These are phyloP conservation scores for Lasiodiplodia citricola DNA, from an alignment of 2,329 filamentous ascomycete genomes.

Conservation along the genomic window DNA sequence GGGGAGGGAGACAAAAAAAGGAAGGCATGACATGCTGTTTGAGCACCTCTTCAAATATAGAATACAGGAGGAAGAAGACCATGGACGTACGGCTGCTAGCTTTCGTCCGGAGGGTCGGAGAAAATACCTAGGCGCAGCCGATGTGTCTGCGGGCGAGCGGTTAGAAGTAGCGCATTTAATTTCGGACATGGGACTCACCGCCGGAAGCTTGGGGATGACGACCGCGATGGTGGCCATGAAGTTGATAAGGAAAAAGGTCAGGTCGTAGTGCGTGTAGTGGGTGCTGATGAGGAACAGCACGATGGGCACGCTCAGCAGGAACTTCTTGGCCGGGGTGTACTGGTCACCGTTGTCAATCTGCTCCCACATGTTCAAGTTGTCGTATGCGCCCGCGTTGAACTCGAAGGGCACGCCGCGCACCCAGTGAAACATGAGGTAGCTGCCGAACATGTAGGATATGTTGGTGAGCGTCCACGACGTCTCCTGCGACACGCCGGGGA, in stretches of 20 bases:
- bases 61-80: constrained; percentile 26
- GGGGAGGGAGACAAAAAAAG: constrained; percentile 2
- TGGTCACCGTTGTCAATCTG: constrained; percentile 99
- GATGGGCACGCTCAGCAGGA: constrained; percentile 92
- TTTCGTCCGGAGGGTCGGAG: constrained; percentile 45
- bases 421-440: constrained; percentile 99
- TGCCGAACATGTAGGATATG: constrained; percentile 98
- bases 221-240: constrained; percentile 90
- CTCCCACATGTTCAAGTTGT: constrained; percentile 99
- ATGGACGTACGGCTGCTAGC: constrained; percentile 24
- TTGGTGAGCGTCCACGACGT: constrained; percentile 99
- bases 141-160: constrained; percentile 38
- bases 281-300: constrained; percentile 94
- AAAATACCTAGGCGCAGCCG: constrained; percentile 47
- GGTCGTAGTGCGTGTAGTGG: constrained; percentile 97
- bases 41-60: constrained; percentile 25
- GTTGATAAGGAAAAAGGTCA: constrained; percentile 97
- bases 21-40: constrained; percentile 24
- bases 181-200: constrained; percentile 63
- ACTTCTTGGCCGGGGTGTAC: constrained; percentile 99
- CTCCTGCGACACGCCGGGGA: constrained; percentile 95
- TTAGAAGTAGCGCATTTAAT: background rate
- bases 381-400: constrained; percentile 97
- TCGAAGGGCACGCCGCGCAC: constrained; percentile 98
- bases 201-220: constrained; percentile 94